Percentiles rank a stretch among this genome's conserved stretches.
These are phyloP conservation scores for Triticum urartu DNA, from an alignment of 176 grass and related monocot species.

Conservation along the genomic window DNA sequence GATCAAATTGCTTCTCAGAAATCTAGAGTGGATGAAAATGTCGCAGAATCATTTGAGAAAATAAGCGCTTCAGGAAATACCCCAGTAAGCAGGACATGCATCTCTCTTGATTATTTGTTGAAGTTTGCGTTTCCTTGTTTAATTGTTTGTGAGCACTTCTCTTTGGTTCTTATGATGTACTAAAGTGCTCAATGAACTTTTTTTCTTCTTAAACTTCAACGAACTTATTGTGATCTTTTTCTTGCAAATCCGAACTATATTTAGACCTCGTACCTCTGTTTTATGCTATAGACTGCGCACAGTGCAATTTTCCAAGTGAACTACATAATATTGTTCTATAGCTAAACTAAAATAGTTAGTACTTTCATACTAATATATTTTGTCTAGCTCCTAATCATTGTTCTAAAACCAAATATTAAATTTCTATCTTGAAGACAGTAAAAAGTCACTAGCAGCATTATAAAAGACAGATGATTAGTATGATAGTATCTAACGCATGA, in stretches of 20 bases:
- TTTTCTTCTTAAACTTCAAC: constrained; percentile 13
- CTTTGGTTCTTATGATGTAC: neutral
- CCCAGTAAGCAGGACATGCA: constrained; percentile 58
- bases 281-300: neutral
- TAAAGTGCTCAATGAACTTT: neutral
- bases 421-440: neutral
- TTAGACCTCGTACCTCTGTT: neutral
- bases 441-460: neutral
- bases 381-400: neutral
- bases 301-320: neutral
- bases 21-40: constrained; percentile 47
- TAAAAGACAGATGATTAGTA: neutral
- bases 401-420: neutral
- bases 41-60: constrained; percentile 30
- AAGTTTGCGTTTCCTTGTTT: constrained; percentile 30
- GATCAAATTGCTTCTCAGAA: constrained; percentile 38
- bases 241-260: neutral
- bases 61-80: constrained; percentile 52
- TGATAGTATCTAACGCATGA: neutral
- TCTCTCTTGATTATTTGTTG: constrained; percentile 28
- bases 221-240: neutral
- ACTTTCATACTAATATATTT: constrained; percentile 7
- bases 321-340: neutral
- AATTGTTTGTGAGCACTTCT: constrained; percentile 11
- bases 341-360: neutral